Percentiles rank a stretch among this genome's conserved stretches.
Conservation (phyloP, 257 asterid species). For the Solanum dulcamara region DNA sequence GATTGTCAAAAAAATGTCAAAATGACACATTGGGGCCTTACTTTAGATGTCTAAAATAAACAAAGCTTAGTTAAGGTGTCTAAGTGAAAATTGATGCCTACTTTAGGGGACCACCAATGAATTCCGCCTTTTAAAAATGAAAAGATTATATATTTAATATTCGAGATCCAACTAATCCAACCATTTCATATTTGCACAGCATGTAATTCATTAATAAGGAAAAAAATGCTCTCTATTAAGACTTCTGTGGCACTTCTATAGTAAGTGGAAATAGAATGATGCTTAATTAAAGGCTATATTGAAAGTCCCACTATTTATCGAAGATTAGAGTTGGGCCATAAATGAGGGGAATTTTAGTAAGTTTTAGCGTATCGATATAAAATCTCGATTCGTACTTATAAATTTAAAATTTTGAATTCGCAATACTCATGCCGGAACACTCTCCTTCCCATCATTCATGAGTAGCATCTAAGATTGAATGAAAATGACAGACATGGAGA, state of each 20-base stretch:
- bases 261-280: background rate
- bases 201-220: background rate
- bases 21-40: no score
- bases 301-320: background rate
- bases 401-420: background rate
- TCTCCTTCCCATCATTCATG: background rate
- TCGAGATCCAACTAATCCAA: background rate
- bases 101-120: no score
- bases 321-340: background rate
- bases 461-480: background rate
- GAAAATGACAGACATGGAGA: background rate
- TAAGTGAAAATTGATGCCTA: no score
- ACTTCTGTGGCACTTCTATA: background rate
- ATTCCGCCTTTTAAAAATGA: no score
- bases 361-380: no score
- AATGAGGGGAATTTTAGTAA: background rate
- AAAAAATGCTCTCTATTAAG: background rate
- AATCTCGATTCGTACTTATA: background rate
- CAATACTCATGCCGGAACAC: background rate
- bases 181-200: background rate
- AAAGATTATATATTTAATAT: no score
- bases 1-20: no score
- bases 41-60: no score
- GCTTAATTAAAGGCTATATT: background rate
- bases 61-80: no score